phyloP scores from a whole-genome alignment of 2,329 filamentous ascomycete species.

The Daldinia eschscholtzii region DNA sequence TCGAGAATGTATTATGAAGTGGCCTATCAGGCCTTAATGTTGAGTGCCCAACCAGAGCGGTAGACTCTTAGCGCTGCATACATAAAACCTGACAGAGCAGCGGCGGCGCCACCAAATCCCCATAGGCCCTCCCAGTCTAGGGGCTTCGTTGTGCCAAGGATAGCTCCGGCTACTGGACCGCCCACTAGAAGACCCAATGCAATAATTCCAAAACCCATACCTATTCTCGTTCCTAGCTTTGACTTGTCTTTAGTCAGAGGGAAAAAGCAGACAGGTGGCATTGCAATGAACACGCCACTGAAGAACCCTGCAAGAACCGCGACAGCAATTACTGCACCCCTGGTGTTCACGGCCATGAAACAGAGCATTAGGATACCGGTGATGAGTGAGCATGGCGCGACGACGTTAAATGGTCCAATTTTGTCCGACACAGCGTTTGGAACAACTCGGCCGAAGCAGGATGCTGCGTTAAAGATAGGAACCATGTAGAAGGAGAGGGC shows the following conservation, averaged over 20 bases:
- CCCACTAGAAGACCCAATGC: conserved; percentile 50
- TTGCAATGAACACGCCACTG: conserved; percentile 57
- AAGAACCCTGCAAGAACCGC: conserved; percentile 56
- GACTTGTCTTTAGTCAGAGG: conserved; percentile 55
- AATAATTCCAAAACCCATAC: conserved; percentile 53
- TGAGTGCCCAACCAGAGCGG: conserved; percentile 38
- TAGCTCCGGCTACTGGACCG: conserved; percentile 53
- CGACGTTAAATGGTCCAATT: conserved; percentile 55
- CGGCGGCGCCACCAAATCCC: conserved; percentile 47
- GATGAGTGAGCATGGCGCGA: conserved; percentile 51
- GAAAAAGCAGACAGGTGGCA: conserved; percentile 56
- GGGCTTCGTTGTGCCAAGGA: conserved; percentile 44
- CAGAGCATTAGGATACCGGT: conserved; percentile 54
- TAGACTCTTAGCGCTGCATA: conserved; percentile 34
- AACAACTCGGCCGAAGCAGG: conserved; percentile 55
- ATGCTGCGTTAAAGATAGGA: conserved; percentile 56
- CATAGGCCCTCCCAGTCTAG: conserved; percentile 54
- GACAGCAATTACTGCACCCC: conserved; percentile 52
- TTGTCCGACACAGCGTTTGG: conserved; percentile 55
- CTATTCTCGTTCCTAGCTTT: conserved; percentile 56
- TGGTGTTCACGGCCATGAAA: conserved; percentile 52
- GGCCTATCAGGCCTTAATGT: conserved; percentile 31
- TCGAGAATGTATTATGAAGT: neutral
- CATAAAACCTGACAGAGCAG: conserved; percentile 36
- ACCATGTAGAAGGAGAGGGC: conserved; percentile 55